Base-by-base conservation (phyloP, 345 rosid species). In the Populus euphratica region DNA sequence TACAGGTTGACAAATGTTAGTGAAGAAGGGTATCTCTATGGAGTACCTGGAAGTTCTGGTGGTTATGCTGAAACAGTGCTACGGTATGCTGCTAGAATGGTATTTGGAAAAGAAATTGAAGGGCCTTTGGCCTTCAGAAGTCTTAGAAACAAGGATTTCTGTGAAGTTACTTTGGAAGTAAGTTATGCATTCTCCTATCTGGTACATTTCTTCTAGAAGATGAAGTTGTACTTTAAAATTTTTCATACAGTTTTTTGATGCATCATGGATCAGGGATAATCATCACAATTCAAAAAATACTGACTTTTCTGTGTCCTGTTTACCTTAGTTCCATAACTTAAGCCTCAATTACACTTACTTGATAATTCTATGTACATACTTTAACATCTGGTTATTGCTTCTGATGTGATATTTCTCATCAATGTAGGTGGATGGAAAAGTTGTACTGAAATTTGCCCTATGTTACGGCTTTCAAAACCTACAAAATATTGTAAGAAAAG, bases 391-490 rank as follows among this genome's bases (percentile, higher is more conserved):
- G 72, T 66, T 75, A 33, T 76, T 68, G 18, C 38, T 69, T 77
- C 47, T 62, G 38, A 44, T 61, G 54, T 38, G 41, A 5, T 70
- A 47, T 35, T 1, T 56, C 3, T n/a, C 16, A 59, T 23, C n/a
- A 3, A 9, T 73, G 72, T 81, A 93, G 99, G 86, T 96, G 78
- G 97, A 93, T 73, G 98, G 93, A 41, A 85, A 89, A 84, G 83
- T 84, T 9, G 86, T 83, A 84, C 79, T 96, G 84, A 96, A 89
- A 75, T 94, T 94, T 66, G 99, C 98, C 11, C 63, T 81, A 33
- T 96, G 99, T 79, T 91, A 96, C 81, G 99, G 99, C 83, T 94
- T 91, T 90, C 93, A 83, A 78, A 96, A 96, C 83, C 87, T 96
- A 82, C 99, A 96, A 85, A 96, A 96, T 62, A 77, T 96, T 20